Evolutionary conservation across 176 grass and related monocot genomes (phyloP).

Genomic region (Coix lacrymajobi): DNA sequence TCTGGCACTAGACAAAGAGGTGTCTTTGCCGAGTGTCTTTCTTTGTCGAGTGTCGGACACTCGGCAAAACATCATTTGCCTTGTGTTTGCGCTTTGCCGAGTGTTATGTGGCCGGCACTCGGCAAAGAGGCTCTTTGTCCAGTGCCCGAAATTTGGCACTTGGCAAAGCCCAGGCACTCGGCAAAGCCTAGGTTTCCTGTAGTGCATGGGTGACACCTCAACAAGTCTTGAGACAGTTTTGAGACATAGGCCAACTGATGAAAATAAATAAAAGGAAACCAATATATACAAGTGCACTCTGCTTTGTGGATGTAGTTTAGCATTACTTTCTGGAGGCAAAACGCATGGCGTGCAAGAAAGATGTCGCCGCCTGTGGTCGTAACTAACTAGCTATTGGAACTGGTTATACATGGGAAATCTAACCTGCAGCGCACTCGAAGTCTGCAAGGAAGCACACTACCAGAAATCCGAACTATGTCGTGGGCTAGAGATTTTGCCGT

Average conservation of each 20-base stretch:
- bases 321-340: slow-evolving; percentile 10
- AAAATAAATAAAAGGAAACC: neutral
- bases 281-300: neutral
- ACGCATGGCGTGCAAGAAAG: neutral
- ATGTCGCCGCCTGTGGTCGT: neutral
- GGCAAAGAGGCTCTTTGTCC: too few relatives aligned
- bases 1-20: too few relatives aligned
- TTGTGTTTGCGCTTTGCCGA: too few relatives aligned
- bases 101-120: too few relatives aligned
- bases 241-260: neutral
- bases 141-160: too few relatives aligned
- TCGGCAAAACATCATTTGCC: too few relatives aligned
- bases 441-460: neutral
- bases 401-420: neutral
- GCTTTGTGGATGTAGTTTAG: neutral
- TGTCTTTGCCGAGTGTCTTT: too few relatives aligned
- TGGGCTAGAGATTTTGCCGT: too few relatives aligned
- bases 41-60: too few relatives aligned
- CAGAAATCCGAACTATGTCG: too few relatives aligned
- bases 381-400: neutral
- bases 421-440: slow-evolving; percentile 9
- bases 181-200: too few relatives aligned
- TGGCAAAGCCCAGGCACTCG: too few relatives aligned
- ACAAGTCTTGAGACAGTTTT: neutral
- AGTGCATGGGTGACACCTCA: neutral